Evolutionary conservation across 805 yeast genomes (phyloP).

Genomic region (Groenewaldozyma salmanticensis): DNA sequence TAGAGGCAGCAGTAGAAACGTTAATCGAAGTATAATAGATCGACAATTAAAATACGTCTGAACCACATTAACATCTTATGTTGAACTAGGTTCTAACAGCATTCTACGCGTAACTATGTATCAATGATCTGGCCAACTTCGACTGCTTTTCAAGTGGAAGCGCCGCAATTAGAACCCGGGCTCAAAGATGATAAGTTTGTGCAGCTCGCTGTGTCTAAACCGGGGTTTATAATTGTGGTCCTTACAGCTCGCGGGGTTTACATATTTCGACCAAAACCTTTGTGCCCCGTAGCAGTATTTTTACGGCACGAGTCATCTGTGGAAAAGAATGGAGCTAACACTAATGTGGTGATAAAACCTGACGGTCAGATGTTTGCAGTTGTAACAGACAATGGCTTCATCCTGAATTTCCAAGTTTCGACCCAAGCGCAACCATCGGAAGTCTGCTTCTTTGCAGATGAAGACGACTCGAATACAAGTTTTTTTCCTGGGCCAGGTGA

Average conservation of each 20-base stretch:
- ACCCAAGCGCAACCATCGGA: conserved; percentile 8
- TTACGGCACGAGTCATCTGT: conserved; percentile 36
- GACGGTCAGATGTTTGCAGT: conserved; percentile 32
- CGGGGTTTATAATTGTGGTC: conserved; percentile 26
- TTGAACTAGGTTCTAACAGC: no score
- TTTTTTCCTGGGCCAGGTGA: conserved; percentile 32
- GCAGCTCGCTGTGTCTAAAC: conserved; percentile 12
- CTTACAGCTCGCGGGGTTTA: conserved; percentile 32
- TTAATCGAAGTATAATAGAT: no score
- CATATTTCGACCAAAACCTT: conserved; percentile 33
- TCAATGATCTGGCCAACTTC: conserved; percentile 27
- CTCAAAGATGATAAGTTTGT: not conserved
- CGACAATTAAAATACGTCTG: no score
- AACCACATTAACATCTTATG: no score
- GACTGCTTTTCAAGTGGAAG: conserved; percentile 17
- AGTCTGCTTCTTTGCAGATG: conserved; percentile 12
- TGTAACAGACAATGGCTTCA: conserved; percentile 17
- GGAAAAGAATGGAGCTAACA: conserved; percentile 39
- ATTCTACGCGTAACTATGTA: no score
- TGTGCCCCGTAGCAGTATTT: conserved; percentile 41
- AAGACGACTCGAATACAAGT: conserved; percentile 7
- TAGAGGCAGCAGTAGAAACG: no score
- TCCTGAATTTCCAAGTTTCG: conserved; percentile 17
- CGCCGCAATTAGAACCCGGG: not conserved
- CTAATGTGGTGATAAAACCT: conserved; percentile 31